phyloP scores from a whole-genome alignment of 768 basidiomycete genomes.

The Russula vinacea region DNA sequence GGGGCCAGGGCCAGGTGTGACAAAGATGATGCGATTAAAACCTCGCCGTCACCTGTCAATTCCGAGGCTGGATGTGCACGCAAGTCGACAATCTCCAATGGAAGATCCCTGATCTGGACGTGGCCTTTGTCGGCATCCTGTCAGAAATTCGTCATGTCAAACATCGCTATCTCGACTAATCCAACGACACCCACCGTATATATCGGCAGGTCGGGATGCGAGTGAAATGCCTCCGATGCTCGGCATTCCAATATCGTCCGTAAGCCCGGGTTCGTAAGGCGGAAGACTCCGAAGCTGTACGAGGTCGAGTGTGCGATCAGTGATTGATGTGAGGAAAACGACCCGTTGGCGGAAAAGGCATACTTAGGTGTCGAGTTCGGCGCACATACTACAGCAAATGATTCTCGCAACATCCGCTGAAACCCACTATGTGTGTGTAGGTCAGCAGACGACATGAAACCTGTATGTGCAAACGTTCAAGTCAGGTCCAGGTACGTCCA shows the following conservation, averaged over 20 bases:
- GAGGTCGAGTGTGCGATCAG: conserved; percentile 32
- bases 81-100: conserved; percentile 79
- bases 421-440: conserved; percentile 89
- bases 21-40: neutral
- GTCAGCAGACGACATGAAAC: conserved; percentile 94
- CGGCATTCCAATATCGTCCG: conserved; percentile 65
- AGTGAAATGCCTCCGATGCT: conserved; percentile 78
- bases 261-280: conserved; percentile 84
- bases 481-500: conserved; percentile 6
- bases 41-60: too few relatives aligned
- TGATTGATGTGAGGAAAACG: conserved; percentile 33
- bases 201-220: conserved; percentile 78
- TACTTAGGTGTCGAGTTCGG: conserved; percentile 75
- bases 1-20: too few relatives aligned
- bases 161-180: neutral
- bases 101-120: conserved; percentile 68
- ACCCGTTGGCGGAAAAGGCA: conserved; percentile 30
- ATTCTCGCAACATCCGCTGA: conserved; percentile 86
- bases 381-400: conserved; percentile 89
- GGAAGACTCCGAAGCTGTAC: conserved; percentile 79
- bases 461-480: conserved; percentile 36
- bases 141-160: neutral
- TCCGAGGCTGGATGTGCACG: conserved; percentile 35
- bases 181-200: conserved; percentile 62
- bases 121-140: conserved; percentile 88